phyloP scores from a whole-genome alignment of 768 basidiomycete species.

The Boletus fagicola region DNA sequence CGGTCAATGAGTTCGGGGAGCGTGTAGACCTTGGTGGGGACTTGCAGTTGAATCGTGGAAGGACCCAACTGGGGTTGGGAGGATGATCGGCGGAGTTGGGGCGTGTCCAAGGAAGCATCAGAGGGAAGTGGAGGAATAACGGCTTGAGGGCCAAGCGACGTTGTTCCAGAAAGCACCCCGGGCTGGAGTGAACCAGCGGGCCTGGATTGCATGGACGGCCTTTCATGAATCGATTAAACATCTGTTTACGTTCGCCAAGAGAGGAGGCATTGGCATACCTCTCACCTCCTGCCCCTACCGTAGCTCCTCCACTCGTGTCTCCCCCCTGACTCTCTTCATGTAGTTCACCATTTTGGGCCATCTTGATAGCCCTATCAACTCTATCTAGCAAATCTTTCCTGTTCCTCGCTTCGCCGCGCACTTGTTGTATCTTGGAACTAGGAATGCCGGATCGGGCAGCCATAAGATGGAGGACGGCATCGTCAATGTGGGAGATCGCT shows the following conservation, averaged over 20 bases:
- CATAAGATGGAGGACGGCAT: constrained; percentile 31
- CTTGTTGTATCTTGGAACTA: constrained; percentile 31
- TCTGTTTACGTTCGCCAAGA: constrained; percentile 3
- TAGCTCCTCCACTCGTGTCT: background rate
- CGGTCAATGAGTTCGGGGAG: constrained; percentile 28
- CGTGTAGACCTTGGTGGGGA: constrained; percentile 22
- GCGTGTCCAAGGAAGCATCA: constrained; percentile 11
- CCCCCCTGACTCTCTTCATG: constrained; percentile 4
- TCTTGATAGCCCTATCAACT: constrained; percentile 30
- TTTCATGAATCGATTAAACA: constrained; percentile 14
- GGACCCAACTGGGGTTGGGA: constrained; percentile 30
- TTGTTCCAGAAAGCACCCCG: constrained; percentile 4
- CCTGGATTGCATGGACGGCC: constrained; percentile 6
- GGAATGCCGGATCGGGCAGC: constrained; percentile 34
- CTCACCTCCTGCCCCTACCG: background rate
- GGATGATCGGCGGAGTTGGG: constrained; percentile 29
- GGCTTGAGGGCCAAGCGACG: background rate
- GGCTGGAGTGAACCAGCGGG: background rate
- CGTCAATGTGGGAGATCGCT: constrained; percentile 33
- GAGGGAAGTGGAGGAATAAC: constrained; percentile 2
- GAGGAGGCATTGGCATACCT: constrained; percentile 16
- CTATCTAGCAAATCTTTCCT: constrained; percentile 32
- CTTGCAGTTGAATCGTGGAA: constrained; percentile 10
- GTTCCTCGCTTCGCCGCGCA: constrained; percentile 30
- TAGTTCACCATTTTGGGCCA: constrained; percentile 24